A percentile compares a stretch with the other conserved stretches of the same genome.
These are phyloP conservation scores for Entomortierella chlamydospora DNA, from an alignment of 192 early-diverging fungal genomes.

Conservation along the genomic window DNA sequence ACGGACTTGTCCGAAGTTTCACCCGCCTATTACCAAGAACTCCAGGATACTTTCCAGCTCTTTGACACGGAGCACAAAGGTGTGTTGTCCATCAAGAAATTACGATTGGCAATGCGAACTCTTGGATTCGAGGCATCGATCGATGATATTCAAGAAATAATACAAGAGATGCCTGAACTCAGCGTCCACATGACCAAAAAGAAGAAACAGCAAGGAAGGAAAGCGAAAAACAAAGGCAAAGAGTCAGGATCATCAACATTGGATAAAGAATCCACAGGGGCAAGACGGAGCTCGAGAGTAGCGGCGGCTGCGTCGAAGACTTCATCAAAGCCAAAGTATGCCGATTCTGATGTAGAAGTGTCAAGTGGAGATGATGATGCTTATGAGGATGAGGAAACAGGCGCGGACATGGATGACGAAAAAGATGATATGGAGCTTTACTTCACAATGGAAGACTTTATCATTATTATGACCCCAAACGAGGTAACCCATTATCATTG, in stretches of 20 bases:
- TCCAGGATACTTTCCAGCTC: slow-evolving; percentile 28
- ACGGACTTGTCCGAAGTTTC: background rate
- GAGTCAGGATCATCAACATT: background rate
- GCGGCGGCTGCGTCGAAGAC: slow-evolving; percentile 6
- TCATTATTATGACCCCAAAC: slow-evolving; percentile 32
- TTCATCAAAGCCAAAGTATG: slow-evolving; percentile 33
- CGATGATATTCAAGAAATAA: slow-evolving; percentile 29
- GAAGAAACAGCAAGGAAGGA: background rate
- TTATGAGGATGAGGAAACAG: background rate
- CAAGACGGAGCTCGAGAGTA: slow-evolving; percentile 13
- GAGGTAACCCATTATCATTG: slow-evolving; percentile 3
- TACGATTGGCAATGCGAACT: slow-evolving; percentile 44
- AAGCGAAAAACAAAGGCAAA: background rate
- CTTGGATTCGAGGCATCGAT: slow-evolving; percentile 41
- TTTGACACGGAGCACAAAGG: slow-evolving; percentile 24
- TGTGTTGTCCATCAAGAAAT: slow-evolving; percentile 10
- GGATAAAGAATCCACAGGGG: background rate
- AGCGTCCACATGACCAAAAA: slow-evolving; percentile 20
- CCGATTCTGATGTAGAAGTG: slow-evolving; percentile 18
- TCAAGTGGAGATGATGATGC: slow-evolving; percentile 11
- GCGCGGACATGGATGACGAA: background rate
- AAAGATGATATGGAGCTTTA: background rate
- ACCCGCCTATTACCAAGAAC: slow-evolving; percentile 25
- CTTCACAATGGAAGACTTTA: slow-evolving; percentile 42
- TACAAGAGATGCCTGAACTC: slow-evolving; percentile 21